Evolutionary conservation across 192 early-diverging fungal species (phyloP), one percentile per base, ranked within the genome.

Genomic region (Lobosporangium transversale): DNA sequence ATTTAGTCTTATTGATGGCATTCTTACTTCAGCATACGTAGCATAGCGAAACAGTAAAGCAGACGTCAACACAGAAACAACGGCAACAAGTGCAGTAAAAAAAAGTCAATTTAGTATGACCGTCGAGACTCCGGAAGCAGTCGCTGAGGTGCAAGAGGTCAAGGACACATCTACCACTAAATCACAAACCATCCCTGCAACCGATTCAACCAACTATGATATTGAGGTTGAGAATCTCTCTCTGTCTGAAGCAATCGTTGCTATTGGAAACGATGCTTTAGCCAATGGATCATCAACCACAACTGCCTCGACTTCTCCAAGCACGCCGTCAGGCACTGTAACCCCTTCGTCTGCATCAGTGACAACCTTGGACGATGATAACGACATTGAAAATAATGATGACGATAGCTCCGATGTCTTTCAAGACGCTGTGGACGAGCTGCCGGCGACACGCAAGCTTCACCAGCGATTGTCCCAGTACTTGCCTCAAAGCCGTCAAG

Each of bases 201-300:
- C 31, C 4, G 10, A 3, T 18, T 54, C 31, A 54, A 35, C 23
- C 23, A 24, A 26, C 21, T 26, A 29, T 2, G 20, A 26, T 14
- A 11, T 9, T 21, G 32, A 35, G 32, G 29, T 24, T 40, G 43
- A 60, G 51, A 55, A 17, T 43, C 42, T 64, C 20, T 29, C 40
- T 3, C 40, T 57, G 0, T 59, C 70, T 4, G 71, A 66, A n/a
- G 71, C 71, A 36, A 66, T 76, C 24, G 52, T 66, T 27, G 71
- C 58, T 0, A 76, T 76, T 27, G 71, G 71, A 7, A 76, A 76
- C 37, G 63, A 76, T n/a, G 71, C 62, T 37, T 64, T 66, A 33
- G n/a, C 45, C 31, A 73, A 59, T 15, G 62, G 70, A 1, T 56
- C 70, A 2, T 59, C 61, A 3, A 31, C 62, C 45, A 63, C 69